Evolutionary conservation across 306 rosid species (phyloP).

Genomic region (Ormosia emarginata): DNA sequence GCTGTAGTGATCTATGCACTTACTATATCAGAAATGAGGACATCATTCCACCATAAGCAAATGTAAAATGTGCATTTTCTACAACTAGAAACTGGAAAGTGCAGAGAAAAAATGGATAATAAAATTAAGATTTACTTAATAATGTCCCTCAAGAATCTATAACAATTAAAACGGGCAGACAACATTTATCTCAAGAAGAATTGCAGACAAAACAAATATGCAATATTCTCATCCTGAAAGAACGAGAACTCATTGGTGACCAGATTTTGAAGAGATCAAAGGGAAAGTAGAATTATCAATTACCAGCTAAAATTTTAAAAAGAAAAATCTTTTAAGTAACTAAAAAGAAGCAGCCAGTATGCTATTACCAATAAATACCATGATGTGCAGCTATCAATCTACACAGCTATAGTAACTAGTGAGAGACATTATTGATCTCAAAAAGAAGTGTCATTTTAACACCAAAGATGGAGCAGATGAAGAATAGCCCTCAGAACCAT

Average conservation of each 20-base stretch:
- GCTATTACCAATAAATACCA: constrained; percentile 1
- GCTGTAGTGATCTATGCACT: background rate
- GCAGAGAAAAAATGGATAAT: background rate
- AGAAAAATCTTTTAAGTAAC: background rate
- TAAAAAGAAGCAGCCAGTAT: background rate
- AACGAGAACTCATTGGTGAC: background rate
- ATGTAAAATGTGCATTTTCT: background rate
- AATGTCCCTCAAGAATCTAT: background rate
- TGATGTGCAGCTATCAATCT: background rate
- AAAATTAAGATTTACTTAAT: background rate
- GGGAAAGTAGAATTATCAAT: constrained; percentile 4
- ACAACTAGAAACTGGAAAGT: background rate
- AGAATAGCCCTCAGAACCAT: background rate
- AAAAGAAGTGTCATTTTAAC: background rate
- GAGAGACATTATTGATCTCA: background rate
- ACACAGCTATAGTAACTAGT: background rate
- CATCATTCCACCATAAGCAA: background rate
- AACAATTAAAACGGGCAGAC: background rate
- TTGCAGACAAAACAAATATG: background rate
- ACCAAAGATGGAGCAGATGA: background rate
- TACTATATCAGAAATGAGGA: background rate
- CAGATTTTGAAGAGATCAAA: background rate
- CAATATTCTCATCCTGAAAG: background rate
- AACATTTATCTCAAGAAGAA: background rate
- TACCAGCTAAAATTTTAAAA: background rate